Evolutionary conservation across 2,329 filamentous ascomycete species (phyloP).

Genomic region (Ceratocystis diversiconidia): DNA sequence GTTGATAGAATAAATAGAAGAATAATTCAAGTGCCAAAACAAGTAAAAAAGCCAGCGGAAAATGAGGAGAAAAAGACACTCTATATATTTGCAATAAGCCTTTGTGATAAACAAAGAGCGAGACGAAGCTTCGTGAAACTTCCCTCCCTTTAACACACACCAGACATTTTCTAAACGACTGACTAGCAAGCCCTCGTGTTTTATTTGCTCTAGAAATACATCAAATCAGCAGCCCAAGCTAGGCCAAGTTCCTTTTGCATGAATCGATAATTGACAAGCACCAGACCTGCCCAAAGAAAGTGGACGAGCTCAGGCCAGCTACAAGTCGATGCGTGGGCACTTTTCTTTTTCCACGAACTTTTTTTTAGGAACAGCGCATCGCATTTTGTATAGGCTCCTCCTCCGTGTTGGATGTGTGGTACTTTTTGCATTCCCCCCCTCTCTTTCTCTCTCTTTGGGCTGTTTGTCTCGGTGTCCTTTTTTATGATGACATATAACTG

Average conservation of each 20-base stretch:
- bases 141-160: neutral
- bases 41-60: no score
- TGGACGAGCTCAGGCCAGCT: neutral
- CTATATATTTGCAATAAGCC: no score
- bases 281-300: neutral
- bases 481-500: no score
- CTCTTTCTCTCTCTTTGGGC: neutral
- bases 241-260: neutral
- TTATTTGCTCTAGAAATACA: neutral
- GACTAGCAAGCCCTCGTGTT: neutral
- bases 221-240: neutral
- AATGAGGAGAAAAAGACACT: no score
- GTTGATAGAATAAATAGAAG: no score
- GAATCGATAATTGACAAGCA: neutral
- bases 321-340: neutral
- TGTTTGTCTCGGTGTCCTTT: no score
- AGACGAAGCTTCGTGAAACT: neutral
- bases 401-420: neutral
- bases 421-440: neutral
- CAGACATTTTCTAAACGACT: neutral
- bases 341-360: neutral
- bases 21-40: no score
- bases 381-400: neutral
- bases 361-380: neutral
- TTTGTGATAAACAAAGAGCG: no score